Evolutionary conservation across 768 basidiomycete species (phyloP), one percentile per base, ranked within the genome.

Genomic region (Suillus paluster): DNA sequence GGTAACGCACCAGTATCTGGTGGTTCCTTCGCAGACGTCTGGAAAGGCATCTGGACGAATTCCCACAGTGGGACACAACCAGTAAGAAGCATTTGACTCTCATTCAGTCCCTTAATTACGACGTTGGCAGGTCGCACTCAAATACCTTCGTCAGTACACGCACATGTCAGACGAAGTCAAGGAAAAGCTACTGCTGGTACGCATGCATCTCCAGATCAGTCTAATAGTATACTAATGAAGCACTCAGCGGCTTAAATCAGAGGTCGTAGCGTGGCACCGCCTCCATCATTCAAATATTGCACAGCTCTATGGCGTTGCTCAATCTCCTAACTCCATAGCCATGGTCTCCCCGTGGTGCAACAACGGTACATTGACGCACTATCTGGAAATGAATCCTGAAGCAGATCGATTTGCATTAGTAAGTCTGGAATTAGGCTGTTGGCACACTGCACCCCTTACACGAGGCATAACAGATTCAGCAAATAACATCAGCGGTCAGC

Each of bases 281-380:
- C 72, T 87, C 17, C 82, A 78, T 48, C 86, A 88, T 62, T 76
- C 75, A 48, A 86, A 88, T 61, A 77, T 88, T 50, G 81, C 81
- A 41, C 82, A 81, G 46, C 71, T 88, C 30, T 83, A 81, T 58
- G 87, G 87, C 2, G 79, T 88, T 59, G 71, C 84, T 17, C 83
- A 84, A 65, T 78, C 79, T 5, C 72, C 76, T 33, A 77, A 79
- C 38, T 82, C 83, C 52, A 78, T 88, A 30, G 86, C 82, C 19
- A 87, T 88, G 84, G 85, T 88, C 0, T 87, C 87, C 5, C 82
- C 83, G 5, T 89, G 86, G 85, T 87, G 85, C 67, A 78, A 80
- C 39, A 86, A 87, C 56, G 86, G 87, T 10, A 84, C 82, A 9
- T 75, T 88, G 58, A 77, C 75, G 58, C 71, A 80, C 25, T 88